Conservation (phyloP, 257 asterid genomes). For the Gentiana macrophylla region DNA sequence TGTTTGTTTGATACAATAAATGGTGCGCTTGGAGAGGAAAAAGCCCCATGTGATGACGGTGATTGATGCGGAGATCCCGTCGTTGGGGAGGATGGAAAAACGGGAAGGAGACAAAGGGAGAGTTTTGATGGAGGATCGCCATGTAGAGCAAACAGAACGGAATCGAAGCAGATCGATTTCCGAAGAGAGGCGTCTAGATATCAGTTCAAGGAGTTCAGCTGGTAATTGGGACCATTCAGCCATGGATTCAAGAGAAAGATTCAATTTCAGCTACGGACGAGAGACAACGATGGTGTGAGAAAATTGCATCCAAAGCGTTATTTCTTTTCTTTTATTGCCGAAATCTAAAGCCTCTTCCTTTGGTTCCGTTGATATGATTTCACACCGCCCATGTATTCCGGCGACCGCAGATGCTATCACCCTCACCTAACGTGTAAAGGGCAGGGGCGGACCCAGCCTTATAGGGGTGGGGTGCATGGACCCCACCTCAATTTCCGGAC, state of each 20-base stretch:
- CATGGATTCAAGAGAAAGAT: slow-evolving; percentile 18
- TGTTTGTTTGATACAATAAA: slow-evolving; percentile 36
- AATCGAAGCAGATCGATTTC: slow-evolving; percentile 66
- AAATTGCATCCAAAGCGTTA: too few species aligned
- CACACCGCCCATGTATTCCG: too few species aligned
- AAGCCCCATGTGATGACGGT: slow-evolving; percentile 73
- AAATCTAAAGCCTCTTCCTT: too few species aligned
- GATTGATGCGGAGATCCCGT: slow-evolving; percentile 52
- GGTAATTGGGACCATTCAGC: slow-evolving; percentile 83
- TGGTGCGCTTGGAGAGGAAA: slow-evolving; percentile 48
- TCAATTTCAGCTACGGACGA: too few species aligned
- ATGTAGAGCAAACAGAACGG: slow-evolving; percentile 71
- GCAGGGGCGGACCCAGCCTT: too few species aligned
- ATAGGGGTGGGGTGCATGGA: too few species aligned
- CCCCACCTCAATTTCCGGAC: too few species aligned
- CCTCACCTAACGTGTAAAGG: too few species aligned
- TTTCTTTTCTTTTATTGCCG: too few species aligned
- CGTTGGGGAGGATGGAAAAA: slow-evolving; percentile 71
- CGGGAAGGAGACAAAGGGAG: slow-evolving; percentile 27
- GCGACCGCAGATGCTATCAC: too few species aligned
- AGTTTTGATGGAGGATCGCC: slow-evolving; percentile 52
- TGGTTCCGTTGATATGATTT: too few species aligned
- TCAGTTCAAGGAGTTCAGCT: slow-evolving; percentile 49
- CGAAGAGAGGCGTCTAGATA: slow-evolving; percentile 38
- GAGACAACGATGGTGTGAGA: too few species aligned